Conservation (phyloP, 2,329 filamentous ascomycete species). For the Penicillium rolfsii region DNA sequence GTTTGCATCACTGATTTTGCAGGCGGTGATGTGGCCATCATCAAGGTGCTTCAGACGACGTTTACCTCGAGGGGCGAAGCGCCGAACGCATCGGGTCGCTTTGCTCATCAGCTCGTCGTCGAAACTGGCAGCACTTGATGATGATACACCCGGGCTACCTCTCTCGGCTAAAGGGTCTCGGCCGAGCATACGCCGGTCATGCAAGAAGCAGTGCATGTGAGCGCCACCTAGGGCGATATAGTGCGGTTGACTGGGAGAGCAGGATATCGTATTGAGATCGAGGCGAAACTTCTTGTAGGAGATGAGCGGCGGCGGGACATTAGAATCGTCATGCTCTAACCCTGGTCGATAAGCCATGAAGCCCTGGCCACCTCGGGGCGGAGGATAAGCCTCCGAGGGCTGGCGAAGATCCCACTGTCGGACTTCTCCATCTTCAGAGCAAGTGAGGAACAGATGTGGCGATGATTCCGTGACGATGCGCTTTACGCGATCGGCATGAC, state of each 20-base stretch:
- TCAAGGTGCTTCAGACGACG: constrained; percentile 51
- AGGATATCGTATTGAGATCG: constrained; percentile 70
- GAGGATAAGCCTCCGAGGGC: constrained; percentile 66
- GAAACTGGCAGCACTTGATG: constrained; percentile 47
- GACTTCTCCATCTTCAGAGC: constrained; percentile 71
- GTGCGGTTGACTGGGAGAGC: constrained; percentile 67
- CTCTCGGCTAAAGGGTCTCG: constrained; percentile 60
- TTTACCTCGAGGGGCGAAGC: constrained; percentile 67
- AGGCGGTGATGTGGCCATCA: constrained; percentile 68
- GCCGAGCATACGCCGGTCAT: constrained; percentile 69
- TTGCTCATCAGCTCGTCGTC: constrained; percentile 60
- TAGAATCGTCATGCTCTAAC: constrained; percentile 51
- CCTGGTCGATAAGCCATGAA: constrained; percentile 47
- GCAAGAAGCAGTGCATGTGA: constrained; percentile 69
- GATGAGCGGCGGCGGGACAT: constrained; percentile 65
- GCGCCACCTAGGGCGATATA: constrained; percentile 72
- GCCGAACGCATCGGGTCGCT: constrained; percentile 67
- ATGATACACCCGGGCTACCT: constrained; percentile 49
- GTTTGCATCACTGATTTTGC: constrained; percentile 70
- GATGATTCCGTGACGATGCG: constrained; percentile 70
- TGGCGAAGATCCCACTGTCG: constrained; percentile 69
- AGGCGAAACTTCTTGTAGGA: constrained; percentile 66
- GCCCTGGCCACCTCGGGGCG: constrained; percentile 51
- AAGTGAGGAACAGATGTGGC: constrained; percentile 69
- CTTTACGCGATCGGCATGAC: constrained; percentile 68